These are phyloP conservation scores for Takashimella tepidaria DNA, from an alignment of 1,284 basidiomycete species.

Conservation along the genomic window DNA sequence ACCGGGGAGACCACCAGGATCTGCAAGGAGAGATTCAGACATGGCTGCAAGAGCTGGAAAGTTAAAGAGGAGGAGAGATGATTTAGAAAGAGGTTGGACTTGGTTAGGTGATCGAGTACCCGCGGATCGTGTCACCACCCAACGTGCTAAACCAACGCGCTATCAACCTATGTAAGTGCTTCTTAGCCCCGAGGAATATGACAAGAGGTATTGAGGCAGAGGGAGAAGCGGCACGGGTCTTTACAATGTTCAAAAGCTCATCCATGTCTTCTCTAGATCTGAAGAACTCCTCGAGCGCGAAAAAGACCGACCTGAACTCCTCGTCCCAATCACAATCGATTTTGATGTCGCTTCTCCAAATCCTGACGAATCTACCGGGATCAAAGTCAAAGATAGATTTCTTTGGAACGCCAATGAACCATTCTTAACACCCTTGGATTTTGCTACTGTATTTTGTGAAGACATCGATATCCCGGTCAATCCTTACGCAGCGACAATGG, in stretches of 20 bases:
- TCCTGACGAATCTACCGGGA: slow-evolving; percentile 49
- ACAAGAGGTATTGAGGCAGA: slow-evolving; percentile 60
- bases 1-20: slow-evolving; percentile 3
- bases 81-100: slow-evolving; percentile 62
- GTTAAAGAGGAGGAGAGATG: slow-evolving; percentile 50
- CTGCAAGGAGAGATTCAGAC: slow-evolving; percentile 3
- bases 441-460: slow-evolving; percentile 77
- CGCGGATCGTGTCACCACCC: slow-evolving; percentile 65
- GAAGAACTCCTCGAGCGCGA: slow-evolving; percentile 62
- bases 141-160: slow-evolving; percentile 56
- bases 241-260: too few species aligned
- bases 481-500: slow-evolving; percentile 69
- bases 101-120: slow-evolving; percentile 86
- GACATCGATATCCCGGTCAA: slow-evolving; percentile 72
- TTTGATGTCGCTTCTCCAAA: slow-evolving; percentile 68
- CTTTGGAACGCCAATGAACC: slow-evolving; percentile 84
- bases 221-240: too few species aligned
- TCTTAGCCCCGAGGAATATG: slow-evolving; percentile 58
- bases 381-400: slow-evolving; percentile 89
- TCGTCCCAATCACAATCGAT: slow-evolving; percentile 90
- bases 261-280: too few species aligned
- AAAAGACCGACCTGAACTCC: slow-evolving; percentile 60
- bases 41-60: slow-evolving; percentile 12
- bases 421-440: slow-evolving; percentile 73
- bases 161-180: slow-evolving; percentile 64